These are phyloP conservation scores for Marsdenia floribunda DNA, from an alignment of 257 asterid species.

Conservation along the genomic window DNA sequence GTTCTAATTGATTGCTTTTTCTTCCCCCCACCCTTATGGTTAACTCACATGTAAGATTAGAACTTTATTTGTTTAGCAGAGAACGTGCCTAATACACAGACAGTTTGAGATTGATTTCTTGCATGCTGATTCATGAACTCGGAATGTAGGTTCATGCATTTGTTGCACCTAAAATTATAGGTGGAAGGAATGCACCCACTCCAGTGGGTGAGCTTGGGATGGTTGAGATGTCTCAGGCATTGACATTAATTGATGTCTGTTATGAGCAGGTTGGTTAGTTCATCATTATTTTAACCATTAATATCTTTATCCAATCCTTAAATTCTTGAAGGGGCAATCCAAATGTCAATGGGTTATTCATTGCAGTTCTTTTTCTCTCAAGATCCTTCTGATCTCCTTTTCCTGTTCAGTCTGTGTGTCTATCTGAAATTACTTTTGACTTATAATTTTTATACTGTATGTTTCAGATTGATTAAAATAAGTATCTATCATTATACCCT, in stretches of 20 bases:
- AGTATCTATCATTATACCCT: too few relatives aligned
- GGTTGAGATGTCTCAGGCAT: conserved; percentile 99
- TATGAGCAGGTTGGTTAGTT: conserved; percentile 66
- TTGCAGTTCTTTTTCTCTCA: too few relatives aligned
- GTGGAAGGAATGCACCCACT: conserved; percentile 89
- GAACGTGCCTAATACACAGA: neutral
- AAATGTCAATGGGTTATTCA: neutral
- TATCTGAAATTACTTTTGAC: too few relatives aligned
- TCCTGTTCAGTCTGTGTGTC: too few relatives aligned
- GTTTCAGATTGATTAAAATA: too few relatives aligned
- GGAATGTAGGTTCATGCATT: conserved; percentile 80
- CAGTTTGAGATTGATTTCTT: neutral
- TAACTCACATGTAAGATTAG: neutral
- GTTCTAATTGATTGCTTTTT: neutral
- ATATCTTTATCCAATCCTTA: neutral
- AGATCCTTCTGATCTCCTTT: too few relatives aligned
- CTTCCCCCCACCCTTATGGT: too few relatives aligned
- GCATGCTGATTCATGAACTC: neutral
- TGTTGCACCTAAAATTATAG: conserved; percentile 93
- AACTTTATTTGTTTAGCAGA: neutral
- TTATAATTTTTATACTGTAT: too few relatives aligned
- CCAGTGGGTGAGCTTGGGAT: conserved; percentile 98
- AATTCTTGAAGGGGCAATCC: neutral
- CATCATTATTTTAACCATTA: conserved; percentile 4
- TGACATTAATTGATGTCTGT: conserved; percentile 69